phyloP scores from a whole-genome alignment of 2,329 filamentous ascomycete genomes.

The Pseudohalonectria lignicola region DNA sequence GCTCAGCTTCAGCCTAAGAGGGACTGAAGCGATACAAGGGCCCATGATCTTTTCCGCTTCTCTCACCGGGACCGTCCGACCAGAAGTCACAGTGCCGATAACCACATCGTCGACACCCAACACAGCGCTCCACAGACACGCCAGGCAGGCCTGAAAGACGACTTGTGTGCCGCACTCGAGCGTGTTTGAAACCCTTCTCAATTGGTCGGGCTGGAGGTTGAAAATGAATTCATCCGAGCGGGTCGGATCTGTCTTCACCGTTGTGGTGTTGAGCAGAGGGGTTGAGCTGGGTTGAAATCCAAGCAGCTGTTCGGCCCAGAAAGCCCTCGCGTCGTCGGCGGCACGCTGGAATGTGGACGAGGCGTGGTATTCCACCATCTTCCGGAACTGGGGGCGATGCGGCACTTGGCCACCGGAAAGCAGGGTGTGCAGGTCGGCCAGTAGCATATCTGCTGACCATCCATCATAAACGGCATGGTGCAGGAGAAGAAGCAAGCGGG shows the following conservation, averaged over 20 bases:
- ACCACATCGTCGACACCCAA: constrained; percentile 54
- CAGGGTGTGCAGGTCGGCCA: constrained; percentile 51
- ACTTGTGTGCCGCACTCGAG: constrained; percentile 52
- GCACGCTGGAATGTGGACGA: constrained; percentile 12
- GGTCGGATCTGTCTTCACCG: constrained; percentile 13
- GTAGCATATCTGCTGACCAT: constrained; percentile 75
- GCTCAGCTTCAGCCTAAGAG: constrained; percentile 52
- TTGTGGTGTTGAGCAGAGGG: constrained; percentile 36
- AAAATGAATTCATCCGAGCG: constrained; percentile 12
- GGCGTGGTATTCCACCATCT: constrained; percentile 41
- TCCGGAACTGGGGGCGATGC: constrained; percentile 46
- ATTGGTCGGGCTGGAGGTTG: constrained; percentile 17
- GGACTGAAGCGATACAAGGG: constrained; percentile 68
- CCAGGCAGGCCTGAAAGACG: constrained; percentile 63
- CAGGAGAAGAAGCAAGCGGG: constrained; percentile 41
- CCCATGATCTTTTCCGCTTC: constrained; percentile 66
- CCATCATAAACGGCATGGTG: constrained; percentile 87
- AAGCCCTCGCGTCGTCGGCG: constrained; percentile 37
- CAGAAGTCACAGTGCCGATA: constrained; percentile 73
- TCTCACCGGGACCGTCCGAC: constrained; percentile 60
- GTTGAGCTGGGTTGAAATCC: constrained; percentile 42
- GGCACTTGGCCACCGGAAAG: constrained; percentile 26
- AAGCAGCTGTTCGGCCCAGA: constrained; percentile 59
- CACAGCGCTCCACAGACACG: constrained; percentile 55
- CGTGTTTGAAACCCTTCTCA: constrained; percentile 23